Percentiles rank a stretch among this genome's conserved stretches.
Conservation (phyloP, 331 rosid species). For the Malus hybrid region DNA sequence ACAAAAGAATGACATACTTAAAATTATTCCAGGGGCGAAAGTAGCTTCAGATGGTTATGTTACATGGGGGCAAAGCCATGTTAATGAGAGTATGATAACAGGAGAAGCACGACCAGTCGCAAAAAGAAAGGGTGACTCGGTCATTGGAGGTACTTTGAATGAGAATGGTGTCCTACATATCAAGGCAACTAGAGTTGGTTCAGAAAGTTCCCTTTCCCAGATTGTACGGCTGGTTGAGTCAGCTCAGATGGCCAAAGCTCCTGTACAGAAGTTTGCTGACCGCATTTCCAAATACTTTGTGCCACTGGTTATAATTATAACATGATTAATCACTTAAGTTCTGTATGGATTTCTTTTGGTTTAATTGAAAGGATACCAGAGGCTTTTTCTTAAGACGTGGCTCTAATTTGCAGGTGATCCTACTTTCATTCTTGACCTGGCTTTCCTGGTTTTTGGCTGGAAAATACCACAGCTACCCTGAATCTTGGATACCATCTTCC, state of each 20-base stretch:
- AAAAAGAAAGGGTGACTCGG: slow-evolving; percentile 48
- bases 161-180: slow-evolving; percentile 72
- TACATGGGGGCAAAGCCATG: slow-evolving; percentile 69
- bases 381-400: background rate
- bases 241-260: slow-evolving; percentile 94
- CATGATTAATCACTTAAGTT: background rate
- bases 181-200: slow-evolving; percentile 67
- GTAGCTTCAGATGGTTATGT: slow-evolving; percentile 74
- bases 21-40: slow-evolving; percentile 67
- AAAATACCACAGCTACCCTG: slow-evolving; percentile 51
- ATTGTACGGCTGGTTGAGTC: slow-evolving; percentile 81
- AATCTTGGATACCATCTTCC: slow-evolving; percentile 70
- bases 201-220: slow-evolving; percentile 73
- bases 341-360: background rate
- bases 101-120: slow-evolving; percentile 76
- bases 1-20: slow-evolving; percentile 59
- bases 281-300: slow-evolving; percentile 73
- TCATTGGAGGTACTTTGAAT: slow-evolving; percentile 80
- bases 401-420: slow-evolving; percentile 40
- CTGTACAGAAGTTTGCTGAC: slow-evolving; percentile 76
- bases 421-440: slow-evolving; percentile 67
- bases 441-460: slow-evolving; percentile 67
- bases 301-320: slow-evolving; percentile 41
- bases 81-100: slow-evolving; percentile 83
- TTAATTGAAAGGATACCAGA: background rate